These are phyloP conservation scores for Stemphylium vesicarium DNA, from an alignment of 2,329 filamentous ascomycete genomes.

Conservation along the genomic window DNA sequence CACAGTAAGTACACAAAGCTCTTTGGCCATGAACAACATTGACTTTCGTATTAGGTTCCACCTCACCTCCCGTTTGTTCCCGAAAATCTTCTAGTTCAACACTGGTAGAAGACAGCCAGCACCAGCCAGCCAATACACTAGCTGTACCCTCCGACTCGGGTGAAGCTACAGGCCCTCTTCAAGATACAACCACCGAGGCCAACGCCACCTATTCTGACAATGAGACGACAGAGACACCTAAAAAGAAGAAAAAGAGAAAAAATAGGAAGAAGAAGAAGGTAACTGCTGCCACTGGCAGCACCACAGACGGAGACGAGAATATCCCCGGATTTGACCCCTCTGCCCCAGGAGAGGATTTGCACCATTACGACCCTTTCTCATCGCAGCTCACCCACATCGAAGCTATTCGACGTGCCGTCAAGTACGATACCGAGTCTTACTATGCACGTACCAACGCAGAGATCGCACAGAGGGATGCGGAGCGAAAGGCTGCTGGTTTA, in stretches of 20 bases:
- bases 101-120: slow-evolving; percentile 5
- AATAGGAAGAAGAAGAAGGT: slow-evolving; percentile 52
- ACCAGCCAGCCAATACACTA: background rate
- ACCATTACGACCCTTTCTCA: slow-evolving; percentile 12
- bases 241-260: slow-evolving; percentile 34
- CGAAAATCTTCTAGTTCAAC: slow-evolving; percentile 10
- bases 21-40: background rate
- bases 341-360: background rate
- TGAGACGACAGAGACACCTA: slow-evolving; percentile 1
- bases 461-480: background rate
- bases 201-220: background rate
- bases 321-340: background rate
- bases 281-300: background rate
- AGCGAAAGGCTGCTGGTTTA: background rate
- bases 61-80: background rate
- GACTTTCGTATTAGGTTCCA: background rate
- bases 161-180: background rate
- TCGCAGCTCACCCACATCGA: slow-evolving; percentile 20
- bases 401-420: slow-evolving; percentile 7
- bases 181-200: background rate
- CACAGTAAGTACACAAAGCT: background rate
- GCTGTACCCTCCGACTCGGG: background rate
- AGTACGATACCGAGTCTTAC: slow-evolving; percentile 12
- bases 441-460: slow-evolving; percentile 10
- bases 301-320: background rate